phyloP scores from a whole-genome alignment of 148 eudicot genomes.

The Hydrangea macrophylla region DNA sequence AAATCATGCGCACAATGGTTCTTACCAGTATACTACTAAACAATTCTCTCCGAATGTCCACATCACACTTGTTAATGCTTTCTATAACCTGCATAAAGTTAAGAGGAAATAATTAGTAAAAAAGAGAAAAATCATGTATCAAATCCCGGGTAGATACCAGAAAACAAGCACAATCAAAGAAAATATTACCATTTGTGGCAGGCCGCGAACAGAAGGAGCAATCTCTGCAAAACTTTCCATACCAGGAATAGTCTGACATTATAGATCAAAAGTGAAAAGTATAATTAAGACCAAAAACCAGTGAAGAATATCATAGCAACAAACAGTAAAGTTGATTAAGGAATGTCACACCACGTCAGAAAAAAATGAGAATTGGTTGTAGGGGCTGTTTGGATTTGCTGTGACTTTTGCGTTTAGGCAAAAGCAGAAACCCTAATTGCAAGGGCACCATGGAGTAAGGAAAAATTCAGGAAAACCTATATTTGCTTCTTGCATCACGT shows the following conservation, averaged over 20 bases:
- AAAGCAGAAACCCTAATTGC: too few species aligned
- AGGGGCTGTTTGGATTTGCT: too few species aligned
- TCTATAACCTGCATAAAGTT: constrained; percentile 69
- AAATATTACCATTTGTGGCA: constrained; percentile 79
- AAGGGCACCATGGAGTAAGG: too few species aligned
- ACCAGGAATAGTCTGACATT: constrained; percentile 80
- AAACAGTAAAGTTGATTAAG: background rate
- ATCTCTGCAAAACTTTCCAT: constrained; percentile 70
- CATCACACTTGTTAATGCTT: constrained; percentile 94
- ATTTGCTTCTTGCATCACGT: too few species aligned
- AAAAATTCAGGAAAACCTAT: too few species aligned
- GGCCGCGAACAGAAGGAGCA: constrained; percentile 71
- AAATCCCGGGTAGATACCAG: background rate
- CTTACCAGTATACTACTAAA: constrained; percentile 93
- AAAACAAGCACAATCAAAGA: constrained; percentile 1
- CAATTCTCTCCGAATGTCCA: constrained; percentile 91
- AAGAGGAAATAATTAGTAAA: constrained; percentile 3
- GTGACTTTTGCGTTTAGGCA: too few species aligned
- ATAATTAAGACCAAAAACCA: too few species aligned
- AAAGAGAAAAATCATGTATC: constrained; percentile 4
- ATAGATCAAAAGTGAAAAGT: constrained; percentile 16
- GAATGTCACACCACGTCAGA: constrained; percentile 2
- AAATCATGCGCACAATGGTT: too few species aligned
- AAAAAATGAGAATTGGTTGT: too few species aligned
- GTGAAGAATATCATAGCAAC: constrained; percentile 2